Base-by-base conservation (phyloP, 2,329 filamentous ascomycete genomes). In the Aureobasidium vineae region DNA sequence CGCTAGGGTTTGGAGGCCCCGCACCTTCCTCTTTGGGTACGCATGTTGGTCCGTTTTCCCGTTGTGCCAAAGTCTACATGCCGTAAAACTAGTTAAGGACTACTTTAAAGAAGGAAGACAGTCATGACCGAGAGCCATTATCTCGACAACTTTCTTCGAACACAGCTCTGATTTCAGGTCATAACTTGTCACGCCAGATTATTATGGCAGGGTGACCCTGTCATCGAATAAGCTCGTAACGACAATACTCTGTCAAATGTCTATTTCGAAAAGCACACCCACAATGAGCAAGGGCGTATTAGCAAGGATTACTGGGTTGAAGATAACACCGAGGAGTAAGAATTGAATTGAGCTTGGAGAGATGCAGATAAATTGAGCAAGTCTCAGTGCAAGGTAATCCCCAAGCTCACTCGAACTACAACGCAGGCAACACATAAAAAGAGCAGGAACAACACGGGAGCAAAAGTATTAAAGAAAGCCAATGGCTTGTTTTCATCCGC, bases 21-120 rank as follows among this genome's bases (percentile, higher is more conserved):
- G 38, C 38, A 64, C 61, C 61, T 64, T 54, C 61, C 61, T 64
- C 16, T 64, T 45, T 64, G 19, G 40, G 61, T n/a, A 47, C n/a
- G 16, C 43, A 61, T 49, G 15, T 50, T 47, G 26, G 7, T 36
- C 23, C 26, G 38, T 33, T 6, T 8, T 41, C 36, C 15, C 31
- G n/a, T 38, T 15, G 21, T 23, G 21, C 43, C 15, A 47, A 26
- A 47, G 43, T 26, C 21, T 45, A n/a, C 41, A 45, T 23, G n/a
- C n/a, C n/a, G n/a, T n/a, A n/a, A n/a, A n/a, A n/a, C n/a, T n/a
- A n/a, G n/a, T n/a, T n/a, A n/a, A n/a, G n/a, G n/a, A n/a, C n/a
- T n/a, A n/a, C n/a, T n/a, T 13, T 47, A 3, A 0, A 47, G 21
- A 23, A 26, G 5, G 3, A 15, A 26, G 21, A 8, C 21, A 2